Conservation (phyloP, 805 yeast species). For the Myxozyma monticola region DNA sequence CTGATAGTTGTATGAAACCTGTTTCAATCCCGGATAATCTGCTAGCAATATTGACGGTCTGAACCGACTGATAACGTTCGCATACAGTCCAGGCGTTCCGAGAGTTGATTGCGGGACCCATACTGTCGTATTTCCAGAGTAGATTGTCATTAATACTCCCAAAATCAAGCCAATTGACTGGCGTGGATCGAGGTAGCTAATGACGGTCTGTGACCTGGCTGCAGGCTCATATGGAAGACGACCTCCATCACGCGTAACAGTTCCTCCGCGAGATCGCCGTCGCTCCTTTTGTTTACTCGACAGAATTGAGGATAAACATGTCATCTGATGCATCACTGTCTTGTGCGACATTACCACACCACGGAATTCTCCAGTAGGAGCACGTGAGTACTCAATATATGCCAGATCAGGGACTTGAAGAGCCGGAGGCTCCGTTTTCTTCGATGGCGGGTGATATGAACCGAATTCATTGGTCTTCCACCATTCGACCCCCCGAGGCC, state of each 20-base stretch:
- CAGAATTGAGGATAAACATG: conserved; percentile 65
- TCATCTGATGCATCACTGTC: conserved; percentile 86
- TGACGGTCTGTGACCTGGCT: conserved; percentile 53
- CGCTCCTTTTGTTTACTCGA: conserved; percentile 40
- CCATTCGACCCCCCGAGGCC: conserved; percentile 74
- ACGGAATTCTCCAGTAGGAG: conserved; percentile 85
- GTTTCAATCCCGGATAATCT: conserved; percentile 84
- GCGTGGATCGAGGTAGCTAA: conserved; percentile 66
- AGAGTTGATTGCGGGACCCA: conserved; percentile 76
- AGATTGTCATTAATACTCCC: conserved; percentile 78
- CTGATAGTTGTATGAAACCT: conserved; percentile 90
- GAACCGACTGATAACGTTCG: conserved; percentile 69
- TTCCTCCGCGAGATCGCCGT: conserved; percentile 1
- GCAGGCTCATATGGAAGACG: conserved; percentile 28
- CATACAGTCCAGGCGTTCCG: conserved; percentile 82
- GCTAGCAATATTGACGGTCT: conserved; percentile 74
- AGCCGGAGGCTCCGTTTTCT: conserved; percentile 60
- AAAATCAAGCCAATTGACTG: conserved; percentile 83
- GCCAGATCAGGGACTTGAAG: conserved; percentile 80
- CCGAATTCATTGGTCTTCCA: conserved; percentile 92
- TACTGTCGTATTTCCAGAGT: conserved; percentile 76
- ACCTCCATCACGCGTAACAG: conserved; percentile 2
- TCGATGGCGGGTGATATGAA: conserved; percentile 56
- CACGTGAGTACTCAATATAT: conserved; percentile 86
- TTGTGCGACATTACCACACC: conserved; percentile 93